These are phyloP conservation scores for Lobosporangium transversale DNA, from an alignment of 192 early-diverging fungal species.

Conservation along the genomic window DNA sequence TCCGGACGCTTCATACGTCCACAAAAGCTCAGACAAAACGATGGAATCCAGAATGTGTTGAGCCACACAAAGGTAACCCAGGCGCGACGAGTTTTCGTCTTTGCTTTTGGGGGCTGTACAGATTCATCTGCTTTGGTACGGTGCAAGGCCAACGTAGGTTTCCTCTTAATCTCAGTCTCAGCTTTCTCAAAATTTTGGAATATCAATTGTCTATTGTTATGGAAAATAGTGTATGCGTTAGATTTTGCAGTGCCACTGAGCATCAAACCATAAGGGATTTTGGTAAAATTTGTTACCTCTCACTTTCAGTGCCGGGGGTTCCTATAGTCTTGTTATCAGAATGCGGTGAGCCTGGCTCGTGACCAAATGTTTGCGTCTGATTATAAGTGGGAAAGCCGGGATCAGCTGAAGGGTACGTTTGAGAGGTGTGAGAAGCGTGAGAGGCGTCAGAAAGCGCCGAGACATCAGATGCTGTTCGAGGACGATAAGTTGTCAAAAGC, in stretches of 20 bases:
- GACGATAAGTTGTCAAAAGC: conserved; percentile 18
- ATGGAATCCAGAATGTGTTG: conserved; percentile 86
- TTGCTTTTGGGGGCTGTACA: conserved; percentile 56
- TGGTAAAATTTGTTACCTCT: conserved; percentile 34
- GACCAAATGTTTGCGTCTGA: conserved; percentile 8
- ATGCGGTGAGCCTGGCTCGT: conserved; percentile 13
- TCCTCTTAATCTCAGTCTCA: conserved; percentile 31
- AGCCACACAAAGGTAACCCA: conserved; percentile 84
- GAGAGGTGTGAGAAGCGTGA: conserved; percentile 21
- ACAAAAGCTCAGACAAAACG: conserved; percentile 60
- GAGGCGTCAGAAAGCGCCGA: conserved; percentile 42
- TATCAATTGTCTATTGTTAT: conserved; percentile 31
- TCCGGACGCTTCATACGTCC: conserved; percentile 88
- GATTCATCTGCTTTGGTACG: conserved; percentile 50
- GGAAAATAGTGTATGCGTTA: neutral
- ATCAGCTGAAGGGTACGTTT: conserved; percentile 12
- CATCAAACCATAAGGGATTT: no score
- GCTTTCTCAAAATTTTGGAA: conserved; percentile 35
- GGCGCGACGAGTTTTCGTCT: conserved; percentile 56
- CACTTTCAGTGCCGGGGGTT: conserved; percentile 19
- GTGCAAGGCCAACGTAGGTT: conserved; percentile 52
- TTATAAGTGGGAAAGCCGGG: conserved; percentile 17
- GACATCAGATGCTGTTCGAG: conserved; percentile 25
- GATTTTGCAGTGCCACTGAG: neutral
- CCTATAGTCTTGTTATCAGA: conserved; percentile 43